phyloP scores from a whole-genome alignment of 176 grass and related monocot species.

The Paspalum vaginatum region DNA sequence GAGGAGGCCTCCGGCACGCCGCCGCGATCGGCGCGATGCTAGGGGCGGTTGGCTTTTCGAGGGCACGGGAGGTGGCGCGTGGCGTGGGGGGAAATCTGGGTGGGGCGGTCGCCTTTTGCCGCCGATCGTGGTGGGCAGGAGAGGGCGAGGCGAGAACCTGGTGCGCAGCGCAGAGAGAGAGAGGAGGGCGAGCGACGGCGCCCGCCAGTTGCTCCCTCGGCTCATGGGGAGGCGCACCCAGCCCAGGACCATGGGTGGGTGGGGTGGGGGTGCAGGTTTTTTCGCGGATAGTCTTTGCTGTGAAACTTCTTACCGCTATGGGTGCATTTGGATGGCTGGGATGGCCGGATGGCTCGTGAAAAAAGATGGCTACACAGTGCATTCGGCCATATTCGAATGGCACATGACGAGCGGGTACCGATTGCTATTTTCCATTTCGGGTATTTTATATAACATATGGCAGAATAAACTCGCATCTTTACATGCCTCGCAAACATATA shows the following conservation, averaged over 20 bases:
- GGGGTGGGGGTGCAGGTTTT: conserved; percentile 23
- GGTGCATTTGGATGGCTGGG: no score
- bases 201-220: conserved; percentile 45
- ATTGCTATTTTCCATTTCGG: no score
- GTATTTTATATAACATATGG: no score
- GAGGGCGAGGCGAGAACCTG: conserved; percentile 31
- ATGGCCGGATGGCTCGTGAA: no score
- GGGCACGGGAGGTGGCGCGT: background rate
- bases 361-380: no score
- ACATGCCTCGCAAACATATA: no score
- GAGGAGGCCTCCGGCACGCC: background rate
- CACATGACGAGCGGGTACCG: no score
- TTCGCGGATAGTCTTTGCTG: conserved; percentile 13
- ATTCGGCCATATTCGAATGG: no score
- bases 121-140: conserved; percentile 23
- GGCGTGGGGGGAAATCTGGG: conserved; percentile 3
- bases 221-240: background rate
- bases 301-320: no score
- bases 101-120: conserved; percentile 17
- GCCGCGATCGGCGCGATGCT: conserved; percentile 24
- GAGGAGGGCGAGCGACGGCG: conserved; percentile 36
- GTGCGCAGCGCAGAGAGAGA: no score
- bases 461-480: no score
- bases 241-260: conserved; percentile 25
- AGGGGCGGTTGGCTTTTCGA: background rate